Evolutionary conservation across 1,284 basidiomycete species (phyloP), one percentile per base, ranked within the genome.

Genomic region (Grifola frondosa): DNA sequence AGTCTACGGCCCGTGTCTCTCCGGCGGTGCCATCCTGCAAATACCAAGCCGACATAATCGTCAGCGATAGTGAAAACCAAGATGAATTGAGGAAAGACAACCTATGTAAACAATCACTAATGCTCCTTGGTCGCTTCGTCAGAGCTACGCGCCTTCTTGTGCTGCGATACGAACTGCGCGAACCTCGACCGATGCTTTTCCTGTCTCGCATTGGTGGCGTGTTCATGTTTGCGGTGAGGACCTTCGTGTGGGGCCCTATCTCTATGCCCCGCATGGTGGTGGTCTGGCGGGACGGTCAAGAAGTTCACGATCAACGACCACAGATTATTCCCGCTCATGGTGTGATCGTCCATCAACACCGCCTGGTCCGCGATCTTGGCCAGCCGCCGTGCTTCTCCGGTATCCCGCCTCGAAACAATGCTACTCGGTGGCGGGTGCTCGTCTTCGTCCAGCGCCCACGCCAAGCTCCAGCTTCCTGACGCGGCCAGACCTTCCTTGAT

Each of bases 341-440:
- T 58, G 42, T 68, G 69, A 49, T 83, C 80, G 10, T 77, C 74
- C 44, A 71, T 68, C n/a, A 81, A 51, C 33, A 80, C 67, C 15
- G 76, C 71, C 57, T 78, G 73, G 57, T 90, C 88, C 10, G 87
- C 88, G 34, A 88, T 73, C 42, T 72, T 74, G 19, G 85, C 85
- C 28, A 91, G 68, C 56, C 74, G 67, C 19, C 80, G 69, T 15
- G 88, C 88, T 64, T 91, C 88, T 30, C 73, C 70, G 3, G 87
- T 90, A 56, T 91, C 89, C 37, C 87, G 67, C 43, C 89, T 69
- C 23, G 86, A 81, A 23, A 86, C 84, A 53, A 92, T 88, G 49
- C 87, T 89, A 54, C 84, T 88, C 4, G 90, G 83, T 7, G 89
- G 89, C 6, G 89, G 89, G 21, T 71, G 70, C 63, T 92, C 89